Conservation (phyloP, 2,329 filamentous ascomycete species). For the Teratosphaeria nubilosa region DNA sequence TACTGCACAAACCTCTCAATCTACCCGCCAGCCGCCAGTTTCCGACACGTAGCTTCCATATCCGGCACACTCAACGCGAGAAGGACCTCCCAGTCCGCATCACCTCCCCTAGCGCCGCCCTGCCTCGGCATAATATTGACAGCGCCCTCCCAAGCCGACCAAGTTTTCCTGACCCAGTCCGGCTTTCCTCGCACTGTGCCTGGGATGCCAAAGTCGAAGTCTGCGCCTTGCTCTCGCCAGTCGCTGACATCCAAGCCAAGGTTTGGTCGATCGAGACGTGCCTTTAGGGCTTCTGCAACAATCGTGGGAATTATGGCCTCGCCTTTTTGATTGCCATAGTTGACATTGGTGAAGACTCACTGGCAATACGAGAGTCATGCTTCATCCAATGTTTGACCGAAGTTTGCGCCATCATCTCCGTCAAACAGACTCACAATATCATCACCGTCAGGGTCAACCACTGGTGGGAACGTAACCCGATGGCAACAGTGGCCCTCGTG, state of each 20-base stretch:
- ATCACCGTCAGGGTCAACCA: background rate
- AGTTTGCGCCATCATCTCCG: background rate
- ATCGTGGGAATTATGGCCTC: background rate
- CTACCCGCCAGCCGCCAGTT: background rate
- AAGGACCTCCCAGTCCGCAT: slow-evolving; percentile 6
- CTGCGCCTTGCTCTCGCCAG: slow-evolving; percentile 6
- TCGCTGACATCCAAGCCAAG: slow-evolving; percentile 6
- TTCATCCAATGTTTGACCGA: background rate
- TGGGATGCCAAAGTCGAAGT: slow-evolving; percentile 4
- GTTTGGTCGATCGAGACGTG: background rate
- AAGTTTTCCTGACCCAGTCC: slow-evolving; percentile 4
- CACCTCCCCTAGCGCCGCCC: slow-evolving; percentile 1
- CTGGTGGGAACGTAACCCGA: background rate
- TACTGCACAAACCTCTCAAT: background rate
- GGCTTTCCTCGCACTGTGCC: background rate
- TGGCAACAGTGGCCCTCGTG: background rate
- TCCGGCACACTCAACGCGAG: slow-evolving; percentile 5
- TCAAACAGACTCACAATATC: background rate
- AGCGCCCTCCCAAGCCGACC: slow-evolving; percentile 6
- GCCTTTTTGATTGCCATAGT: too few relatives aligned
- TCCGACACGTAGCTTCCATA: slow-evolving; percentile 1
- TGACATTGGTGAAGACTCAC: too few relatives aligned
- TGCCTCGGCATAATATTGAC: slow-evolving; percentile 6
- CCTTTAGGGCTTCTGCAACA: background rate
- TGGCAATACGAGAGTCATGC: background rate